A percentile compares a stretch with the other conserved stretches of the same genome.
phyloP scores from a whole-genome alignment of 129 eudicot species.

The Saussurea involucrata region DNA sequence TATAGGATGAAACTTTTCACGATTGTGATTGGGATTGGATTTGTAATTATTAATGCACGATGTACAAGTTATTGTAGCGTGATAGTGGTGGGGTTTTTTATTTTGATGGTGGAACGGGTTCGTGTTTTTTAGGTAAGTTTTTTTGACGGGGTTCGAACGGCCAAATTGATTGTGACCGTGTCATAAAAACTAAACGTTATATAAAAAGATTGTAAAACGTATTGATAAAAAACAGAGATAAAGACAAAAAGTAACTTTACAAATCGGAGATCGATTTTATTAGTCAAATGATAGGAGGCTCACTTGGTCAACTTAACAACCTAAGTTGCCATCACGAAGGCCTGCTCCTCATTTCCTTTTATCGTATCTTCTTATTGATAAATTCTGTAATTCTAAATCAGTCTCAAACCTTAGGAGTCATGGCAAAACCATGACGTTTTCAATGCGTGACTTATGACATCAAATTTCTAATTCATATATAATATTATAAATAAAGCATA shows the following conservation, averaged over 20 bases:
- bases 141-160: background rate
- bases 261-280: background rate
- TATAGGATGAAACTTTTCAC: background rate
- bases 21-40: background rate
- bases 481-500: too few species aligned
- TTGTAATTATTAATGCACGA: constrained; percentile 7
- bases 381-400: background rate
- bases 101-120: background rate
- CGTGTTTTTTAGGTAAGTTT: background rate
- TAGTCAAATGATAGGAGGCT: constrained; percentile 6
- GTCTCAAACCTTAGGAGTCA: too few species aligned
- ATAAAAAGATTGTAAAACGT: background rate
- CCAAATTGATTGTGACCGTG: background rate
- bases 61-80: background rate
- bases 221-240: constrained; percentile 5
- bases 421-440: too few species aligned
- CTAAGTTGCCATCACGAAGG: constrained; percentile 60
- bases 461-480: too few species aligned
- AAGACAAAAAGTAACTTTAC: constrained; percentile 2
- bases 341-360: constrained; percentile 40
- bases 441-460: too few species aligned
- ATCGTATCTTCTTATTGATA: background rate
- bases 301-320: constrained; percentile 39
- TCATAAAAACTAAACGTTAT: background rate
- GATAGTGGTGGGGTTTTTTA: background rate